Base-by-base conservation (phyloP, 805 yeast genomes). In the Lipomyces yamadae region DNA sequence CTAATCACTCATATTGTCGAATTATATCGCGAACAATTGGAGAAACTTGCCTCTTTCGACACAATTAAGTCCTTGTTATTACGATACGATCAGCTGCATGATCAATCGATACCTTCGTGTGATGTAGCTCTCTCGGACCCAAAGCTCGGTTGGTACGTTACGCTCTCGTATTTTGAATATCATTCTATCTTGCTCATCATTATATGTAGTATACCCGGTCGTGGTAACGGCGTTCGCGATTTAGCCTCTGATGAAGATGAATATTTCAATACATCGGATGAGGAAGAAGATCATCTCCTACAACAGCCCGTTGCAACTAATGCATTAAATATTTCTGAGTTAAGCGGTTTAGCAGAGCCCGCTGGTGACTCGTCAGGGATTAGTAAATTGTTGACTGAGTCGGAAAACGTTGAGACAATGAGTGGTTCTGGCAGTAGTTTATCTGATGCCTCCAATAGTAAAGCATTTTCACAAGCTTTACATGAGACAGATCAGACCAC, bases 1-100 rank as follows among this genome's bases (percentile, higher is more conserved):
- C 55, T 79, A 52, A 73, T 77, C 68, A 71, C 68, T 53, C 76
- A 79, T 70, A 56, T 80, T 29, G 72, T 79, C 63, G 73, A 71
- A 15, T 71, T 72, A 66, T 80, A 67, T 66, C 72, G 73, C 15
- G 74, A 75, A 7, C 68, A 69, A 69, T 59, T 83, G 70, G 52
- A 68, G 50, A 69, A 79, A 56, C 70, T 81, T 55, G 70, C 72
- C 50, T 72, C 78, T 67, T 78, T 81, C 30, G 69, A 58, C 3
- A 61, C 70, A 7, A 63, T 68, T 13, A 42, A 37, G 29, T 39
- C 67, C 30, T 61, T 74, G 15, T 34, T 70, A 3, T 39, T 52
- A n/a, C 59, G 62, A 50, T 61, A 50, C 48, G 59, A 63, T n/a
- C 56, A 52, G 34, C 39, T 59, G 34, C 55, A 53, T 6, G 61